Conservation (phyloP, 345 rosid genomes). For the Arabis hirsuta region DNA sequence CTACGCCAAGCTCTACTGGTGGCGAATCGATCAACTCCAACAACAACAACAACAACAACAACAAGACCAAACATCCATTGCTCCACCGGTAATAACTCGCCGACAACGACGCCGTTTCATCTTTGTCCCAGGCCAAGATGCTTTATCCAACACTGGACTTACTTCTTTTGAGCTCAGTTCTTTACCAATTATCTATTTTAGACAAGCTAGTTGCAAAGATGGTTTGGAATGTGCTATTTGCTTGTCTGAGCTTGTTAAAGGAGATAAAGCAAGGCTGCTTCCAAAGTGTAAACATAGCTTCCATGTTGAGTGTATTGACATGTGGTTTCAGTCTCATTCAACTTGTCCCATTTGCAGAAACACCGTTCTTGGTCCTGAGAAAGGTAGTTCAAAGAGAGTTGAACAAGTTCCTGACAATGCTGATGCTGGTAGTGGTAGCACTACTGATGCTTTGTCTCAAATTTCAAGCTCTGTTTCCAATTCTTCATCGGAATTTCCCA, state of each 20-base stretch:
- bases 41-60: conserved; percentile 33
- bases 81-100: conserved; percentile 45
- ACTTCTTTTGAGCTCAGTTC: conserved; percentile 57
- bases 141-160: conserved; percentile 55
- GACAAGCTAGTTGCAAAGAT: conserved; percentile 57
- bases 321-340: conserved; percentile 94
- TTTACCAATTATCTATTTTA: conserved; percentile 63
- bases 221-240: conserved; percentile 87
- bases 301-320: conserved; percentile 91
- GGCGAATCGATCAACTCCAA: conserved; percentile 64
- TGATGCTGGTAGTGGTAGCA: conserved; percentile 25
- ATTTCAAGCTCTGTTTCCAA: conserved; percentile 45
- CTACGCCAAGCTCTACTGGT: conserved; percentile 91
- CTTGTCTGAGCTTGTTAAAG: conserved; percentile 72
- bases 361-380: conserved; percentile 46
- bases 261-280: conserved; percentile 74
- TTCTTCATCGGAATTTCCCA: conserved; percentile 71
- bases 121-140: conserved; percentile 66
- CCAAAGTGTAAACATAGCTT: conserved; percentile 87
- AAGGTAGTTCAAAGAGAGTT: conserved; percentile 17
- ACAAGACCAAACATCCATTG: conserved; percentile 8
- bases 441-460: conserved; percentile 41
- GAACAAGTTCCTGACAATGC: conserved; percentile 38
- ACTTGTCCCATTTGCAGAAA: conserved; percentile 93
- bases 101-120: conserved; percentile 62